Base-by-base conservation (phyloP, 176 grass and related monocot species). In the Cocos nucifera region DNA sequence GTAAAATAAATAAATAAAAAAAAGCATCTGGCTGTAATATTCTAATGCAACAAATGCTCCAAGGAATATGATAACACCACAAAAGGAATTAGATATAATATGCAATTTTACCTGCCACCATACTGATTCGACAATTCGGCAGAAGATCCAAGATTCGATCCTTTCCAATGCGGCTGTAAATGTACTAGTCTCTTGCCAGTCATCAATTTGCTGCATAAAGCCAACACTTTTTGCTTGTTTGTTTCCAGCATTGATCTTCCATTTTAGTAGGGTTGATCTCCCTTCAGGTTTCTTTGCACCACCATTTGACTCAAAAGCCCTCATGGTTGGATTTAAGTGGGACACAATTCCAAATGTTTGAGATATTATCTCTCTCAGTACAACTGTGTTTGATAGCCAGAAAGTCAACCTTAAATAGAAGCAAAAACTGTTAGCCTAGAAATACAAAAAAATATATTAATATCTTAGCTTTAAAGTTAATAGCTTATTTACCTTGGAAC, bases 61-160 rank as follows among this genome's bases (percentile, higher is more conserved):
- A 44, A 10, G 35, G 35, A 44, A 44, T 44, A 44, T 44, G 35
- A 44, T 25, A 2, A 52, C n/a, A 4, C 7, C 5, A 52, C 4
- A 65, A 65, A 27, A 39, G 5, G 4, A 35, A 48, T 2, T 12
- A 44, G 35, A 44, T 12, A 12, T 44, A 12, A 44, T 44, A 44
- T 44, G 35, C 35, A 44, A 25, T 22, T 28, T 12, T n/a, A 98
- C 94, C 84, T 98, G 94, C 94, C 94, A 98, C 94, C 94, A 98
- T 51, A 98, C 94, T 55, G 88, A 98, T 56, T 98, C 94, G 0
- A 98, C 74, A 65, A 88, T 79, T 55, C 94, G 81, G 57, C 82
- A 89, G 73, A 92, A 98, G 49, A 98, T 86, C 88, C 94, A 98
- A 61, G 71, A 82, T 67, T 98, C 94, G 5, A 98, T 93, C 64